These are phyloP conservation scores for Hylodesmum podocarpum DNA, from an alignment of 306 rosid genomes.

Conservation along the genomic window DNA sequence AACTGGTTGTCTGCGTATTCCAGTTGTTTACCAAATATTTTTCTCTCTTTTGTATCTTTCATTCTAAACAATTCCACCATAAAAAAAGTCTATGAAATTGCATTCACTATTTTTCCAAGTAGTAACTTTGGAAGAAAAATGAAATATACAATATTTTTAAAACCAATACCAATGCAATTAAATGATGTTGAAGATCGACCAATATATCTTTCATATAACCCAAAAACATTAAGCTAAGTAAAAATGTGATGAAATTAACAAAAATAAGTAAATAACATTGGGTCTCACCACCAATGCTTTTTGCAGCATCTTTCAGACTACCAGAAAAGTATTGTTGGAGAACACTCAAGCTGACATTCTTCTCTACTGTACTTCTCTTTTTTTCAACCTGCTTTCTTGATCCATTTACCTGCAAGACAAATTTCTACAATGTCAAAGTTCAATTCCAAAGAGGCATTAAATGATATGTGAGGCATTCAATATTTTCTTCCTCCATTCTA, in stretches of 20 bases:
- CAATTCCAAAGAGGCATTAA: conserved; percentile 21
- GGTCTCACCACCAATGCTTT: conserved; percentile 86
- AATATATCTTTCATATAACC: conserved; percentile 17
- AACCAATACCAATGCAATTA: background rate
- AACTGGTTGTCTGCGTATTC: too few species aligned
- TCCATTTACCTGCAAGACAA: conserved; percentile 52
- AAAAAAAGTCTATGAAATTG: background rate
- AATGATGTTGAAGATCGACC: conserved; percentile 20
- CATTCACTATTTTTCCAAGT: conserved; percentile 12
- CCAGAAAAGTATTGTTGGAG: conserved; percentile 95
- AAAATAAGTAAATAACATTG: background rate
- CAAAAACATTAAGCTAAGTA: conserved; percentile 17
- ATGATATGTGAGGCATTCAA: background rate
- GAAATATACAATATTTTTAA: background rate
- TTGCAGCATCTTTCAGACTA: conserved; percentile 97
- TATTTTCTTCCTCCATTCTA: background rate
- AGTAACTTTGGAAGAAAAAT: background rate
- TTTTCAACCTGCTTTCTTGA: conserved; percentile 71
- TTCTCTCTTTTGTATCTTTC: background rate
- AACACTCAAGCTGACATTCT: conserved; percentile 85
- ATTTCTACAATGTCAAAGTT: conserved; percentile 6
- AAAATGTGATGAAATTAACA: conserved; percentile 2
- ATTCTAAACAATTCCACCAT: background rate
- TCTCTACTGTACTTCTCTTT: conserved; percentile 73
- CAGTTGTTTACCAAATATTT: too few species aligned